These are phyloP conservation scores for Trichothecium roseum DNA, from an alignment of 2,329 filamentous ascomycete species.

Conservation along the genomic window DNA sequence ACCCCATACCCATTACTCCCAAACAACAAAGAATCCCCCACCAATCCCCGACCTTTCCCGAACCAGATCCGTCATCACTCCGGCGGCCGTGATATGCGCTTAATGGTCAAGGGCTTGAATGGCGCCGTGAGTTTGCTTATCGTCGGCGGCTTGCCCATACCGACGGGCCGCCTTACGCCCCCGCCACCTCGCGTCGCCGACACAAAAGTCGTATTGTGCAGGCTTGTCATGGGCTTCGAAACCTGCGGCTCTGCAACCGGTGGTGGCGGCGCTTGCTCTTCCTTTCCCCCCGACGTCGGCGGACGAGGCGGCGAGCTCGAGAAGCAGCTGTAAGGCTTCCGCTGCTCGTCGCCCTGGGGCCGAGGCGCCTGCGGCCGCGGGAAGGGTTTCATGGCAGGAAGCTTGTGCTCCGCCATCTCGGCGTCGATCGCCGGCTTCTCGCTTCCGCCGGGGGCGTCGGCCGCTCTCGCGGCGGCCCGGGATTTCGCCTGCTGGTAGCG, in stretches of 20 bases:
- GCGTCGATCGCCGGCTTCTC: conserved; percentile 16
- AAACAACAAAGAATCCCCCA: not conserved
- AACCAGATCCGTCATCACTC: not conserved
- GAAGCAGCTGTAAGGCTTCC: conserved; percentile 44
- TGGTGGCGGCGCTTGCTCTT: conserved; percentile 12
- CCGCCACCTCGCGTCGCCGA: conserved; percentile 20
- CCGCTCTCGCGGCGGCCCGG: conserved; percentile 10
- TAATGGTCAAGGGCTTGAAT: conserved; percentile 47
- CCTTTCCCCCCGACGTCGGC: conserved; percentile 10
- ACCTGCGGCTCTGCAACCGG: conserved; percentile 17
- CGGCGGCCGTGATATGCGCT: conserved; percentile 15
- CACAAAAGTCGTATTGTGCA: conserved; percentile 42
- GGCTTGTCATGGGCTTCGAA: conserved; percentile 26
- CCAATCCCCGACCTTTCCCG: not conserved
- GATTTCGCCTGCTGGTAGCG: conserved; percentile 15
- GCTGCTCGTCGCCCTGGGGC: conserved; percentile 15
- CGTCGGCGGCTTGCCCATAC: conserved; percentile 33
- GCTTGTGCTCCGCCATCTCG: conserved; percentile 26
- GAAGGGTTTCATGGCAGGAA: conserved; percentile 25
- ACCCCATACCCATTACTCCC: not conserved
- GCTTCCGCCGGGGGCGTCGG: conserved; percentile 4
- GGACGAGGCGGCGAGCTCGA: conserved; percentile 44
- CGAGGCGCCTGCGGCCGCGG: conserved; percentile 19
- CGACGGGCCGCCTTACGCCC: conserved; percentile 32
- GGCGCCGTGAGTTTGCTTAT: conserved; percentile 42